phyloP scores from a whole-genome alignment of 176 grass and related monocot genomes.

The Panicum miliaceum region DNA sequence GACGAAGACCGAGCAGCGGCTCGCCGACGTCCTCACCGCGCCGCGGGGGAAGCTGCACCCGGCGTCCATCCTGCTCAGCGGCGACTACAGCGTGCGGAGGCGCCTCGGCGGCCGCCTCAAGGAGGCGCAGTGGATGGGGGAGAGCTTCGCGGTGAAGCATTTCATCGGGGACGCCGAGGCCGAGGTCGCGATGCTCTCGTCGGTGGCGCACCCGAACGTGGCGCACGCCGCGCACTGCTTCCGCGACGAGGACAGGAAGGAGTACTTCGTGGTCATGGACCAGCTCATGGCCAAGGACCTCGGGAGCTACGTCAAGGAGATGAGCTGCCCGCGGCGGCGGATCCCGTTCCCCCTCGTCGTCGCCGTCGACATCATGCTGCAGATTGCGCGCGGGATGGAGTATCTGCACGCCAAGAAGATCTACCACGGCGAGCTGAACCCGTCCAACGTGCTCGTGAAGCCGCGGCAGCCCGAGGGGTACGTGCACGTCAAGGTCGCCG shows the following conservation, averaged over 20 bases:
- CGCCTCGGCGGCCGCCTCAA: constrained; percentile 64
- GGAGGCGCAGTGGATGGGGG: constrained; percentile 95
- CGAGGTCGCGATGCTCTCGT: constrained; percentile 70
- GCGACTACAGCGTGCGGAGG: constrained; percentile 77
- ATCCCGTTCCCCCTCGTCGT: constrained; percentile 68
- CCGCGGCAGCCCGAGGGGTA: constrained; percentile 61
- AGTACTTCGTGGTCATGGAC: constrained; percentile 74
- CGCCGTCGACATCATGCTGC: constrained; percentile 83
- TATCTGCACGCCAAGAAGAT: constrained; percentile 77
- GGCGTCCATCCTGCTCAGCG: constrained; percentile 58
- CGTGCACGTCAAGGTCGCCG: constrained; percentile 76
- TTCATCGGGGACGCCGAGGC: constrained; percentile 61
- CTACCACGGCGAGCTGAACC: constrained; percentile 81
- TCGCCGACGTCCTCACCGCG: constrained; percentile 67
- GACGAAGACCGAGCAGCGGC: constrained; percentile 60
- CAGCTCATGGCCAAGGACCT: constrained; percentile 82
- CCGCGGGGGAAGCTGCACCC: constrained; percentile 63
- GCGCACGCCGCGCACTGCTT: constrained; percentile 71
- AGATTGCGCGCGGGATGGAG: constrained; percentile 91
- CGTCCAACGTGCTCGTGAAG: constrained; percentile 74
- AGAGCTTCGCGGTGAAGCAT: constrained; percentile 78
- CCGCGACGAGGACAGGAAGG: constrained; percentile 82
- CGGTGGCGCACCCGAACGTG: constrained; percentile 74
- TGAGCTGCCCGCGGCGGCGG: constrained; percentile 56
- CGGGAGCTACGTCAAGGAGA: constrained; percentile 66